These are phyloP conservation scores for Nothophaeocryptopus gaeumannii DNA, from an alignment of 2,329 filamentous ascomycete genomes.

Conservation along the genomic window DNA sequence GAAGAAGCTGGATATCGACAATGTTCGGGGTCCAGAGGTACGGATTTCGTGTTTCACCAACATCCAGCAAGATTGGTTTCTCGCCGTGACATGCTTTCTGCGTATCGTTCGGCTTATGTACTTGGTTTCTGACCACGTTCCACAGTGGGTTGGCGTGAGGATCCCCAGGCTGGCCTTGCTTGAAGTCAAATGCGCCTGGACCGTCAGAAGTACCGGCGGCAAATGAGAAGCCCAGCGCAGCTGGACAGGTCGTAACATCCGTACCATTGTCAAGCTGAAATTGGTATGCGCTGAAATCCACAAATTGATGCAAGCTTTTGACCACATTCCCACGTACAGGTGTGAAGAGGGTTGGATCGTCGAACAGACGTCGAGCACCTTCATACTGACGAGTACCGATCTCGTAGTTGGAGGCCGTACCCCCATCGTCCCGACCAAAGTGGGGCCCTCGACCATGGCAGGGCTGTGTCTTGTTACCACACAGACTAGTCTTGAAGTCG, in stretches of 20 bases:
- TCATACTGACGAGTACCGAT: constrained; percentile 70
- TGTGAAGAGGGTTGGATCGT: constrained; percentile 43
- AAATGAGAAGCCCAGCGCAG: constrained; percentile 86
- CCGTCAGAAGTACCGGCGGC: constrained; percentile 90
- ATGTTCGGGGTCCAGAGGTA: constrained; percentile 91
- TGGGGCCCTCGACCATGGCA: constrained; percentile 73
- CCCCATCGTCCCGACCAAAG: constrained; percentile 62
- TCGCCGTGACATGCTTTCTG: constrained; percentile 74
- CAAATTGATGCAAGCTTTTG: constrained; percentile 80
- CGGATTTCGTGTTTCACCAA: constrained; percentile 73
- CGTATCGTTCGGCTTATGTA: constrained; percentile 66
- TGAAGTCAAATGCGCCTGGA: constrained; percentile 89
- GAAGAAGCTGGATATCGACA: constrained; percentile 80
- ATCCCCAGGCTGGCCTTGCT: constrained; percentile 74
- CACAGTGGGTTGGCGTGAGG: constrained; percentile 76
- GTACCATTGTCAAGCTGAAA: constrained; percentile 74
- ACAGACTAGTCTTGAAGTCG: constrained; percentile 79
- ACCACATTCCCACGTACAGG: constrained; percentile 64
- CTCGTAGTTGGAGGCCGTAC: constrained; percentile 70
- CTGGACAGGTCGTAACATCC: constrained; percentile 72
- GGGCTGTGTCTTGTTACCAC: constrained; percentile 65
- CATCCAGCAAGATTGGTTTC: constrained; percentile 84
- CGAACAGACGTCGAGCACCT: constrained; percentile 59
- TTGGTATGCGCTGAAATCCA: constrained; percentile 72
- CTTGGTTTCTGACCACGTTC: constrained; percentile 68